Base-by-base conservation (phyloP, 2,329 filamentous ascomycete genomes). In the Xylaria arbuscula region DNA sequence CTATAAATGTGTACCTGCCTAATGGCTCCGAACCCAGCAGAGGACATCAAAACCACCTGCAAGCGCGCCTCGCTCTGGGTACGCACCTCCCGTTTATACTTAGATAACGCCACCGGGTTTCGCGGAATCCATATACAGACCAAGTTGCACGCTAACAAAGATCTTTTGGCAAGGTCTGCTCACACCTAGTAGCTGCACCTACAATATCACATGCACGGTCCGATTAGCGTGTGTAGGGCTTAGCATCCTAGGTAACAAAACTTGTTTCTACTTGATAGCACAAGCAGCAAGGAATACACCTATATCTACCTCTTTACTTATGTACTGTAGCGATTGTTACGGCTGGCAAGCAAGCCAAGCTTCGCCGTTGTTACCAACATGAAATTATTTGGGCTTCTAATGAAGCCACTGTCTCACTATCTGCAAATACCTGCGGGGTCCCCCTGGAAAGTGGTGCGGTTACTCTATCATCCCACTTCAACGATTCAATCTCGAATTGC, bases 71-170 rank as follows among this genome's bases (percentile, higher is more conserved):
- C 11, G 22, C 36, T 38, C 48, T 53, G n/a, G n/a, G n/a, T n/a
- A n/a, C n/a, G n/a, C n/a, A n/a, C n/a, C n/a, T n/a, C n/a, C n/a
- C 48, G n/a, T 38, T n/a, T 54, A 51, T 22, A 22, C 36, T 45
- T 51, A 47, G 17, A 22, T 45, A 45, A 51, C 63, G 32, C 57
- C 60, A 55, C 55, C 65, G 61, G 61, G 55, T 19, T 67, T 54
- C 55, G 59, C 59, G 64, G 64, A 63, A 57, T 36, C 22, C 36
- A 36, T 36, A 32, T 32, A 32, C 10, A 28, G 28, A 28, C 28
- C 28, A 5, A 28, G 28, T 28, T 28, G 24, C 17, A 17, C 28
- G n/a, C 19, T 24, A 40, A 50, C 24, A 19, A 38, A 53, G 24
- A 32, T 45, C 36, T 45, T 42, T 19, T 17, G 32, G 48, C 38